phyloP scores from a whole-genome alignment of 2,329 filamentous ascomycete genomes.

The Aspergillus candidus region DNA sequence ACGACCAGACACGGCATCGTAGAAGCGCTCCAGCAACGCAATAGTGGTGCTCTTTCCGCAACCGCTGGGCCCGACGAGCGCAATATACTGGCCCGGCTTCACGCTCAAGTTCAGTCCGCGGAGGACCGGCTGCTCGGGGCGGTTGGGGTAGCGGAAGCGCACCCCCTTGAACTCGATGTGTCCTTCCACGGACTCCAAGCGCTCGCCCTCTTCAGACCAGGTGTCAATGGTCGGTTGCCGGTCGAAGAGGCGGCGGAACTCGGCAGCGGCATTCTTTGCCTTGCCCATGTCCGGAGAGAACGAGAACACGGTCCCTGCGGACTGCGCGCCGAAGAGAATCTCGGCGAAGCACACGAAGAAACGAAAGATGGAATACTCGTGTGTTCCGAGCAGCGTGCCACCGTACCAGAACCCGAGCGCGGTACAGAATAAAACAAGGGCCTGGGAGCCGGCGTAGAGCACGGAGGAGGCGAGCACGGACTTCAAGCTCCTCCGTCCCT shows the following conservation, averaged over 20 bases:
- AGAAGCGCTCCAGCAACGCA: constrained; percentile 86
- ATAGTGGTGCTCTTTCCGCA: constrained; percentile 95
- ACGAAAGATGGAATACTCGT: constrained; percentile 71
- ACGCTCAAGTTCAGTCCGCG: constrained; percentile 63
- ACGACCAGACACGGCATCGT: constrained; percentile 75
- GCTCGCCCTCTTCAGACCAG: constrained; percentile 66
- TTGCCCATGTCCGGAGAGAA: constrained; percentile 93
- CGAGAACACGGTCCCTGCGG: constrained; percentile 80
- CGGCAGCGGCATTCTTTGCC: constrained; percentile 73
- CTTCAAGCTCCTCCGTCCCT: constrained; percentile 61
- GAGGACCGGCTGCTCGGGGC: constrained; percentile 86
- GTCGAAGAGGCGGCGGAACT: constrained; percentile 80
- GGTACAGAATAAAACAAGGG: constrained; percentile 73
- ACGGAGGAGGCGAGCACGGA: constrained; percentile 71
- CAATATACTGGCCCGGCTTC: constrained; percentile 48
- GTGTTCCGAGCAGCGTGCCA: constrained; percentile 63
- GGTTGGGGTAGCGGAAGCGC: constrained; percentile 88
- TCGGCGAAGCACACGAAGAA: constrained; percentile 90
- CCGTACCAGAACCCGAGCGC: constrained; percentile 93
- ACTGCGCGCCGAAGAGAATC: constrained; percentile 87
- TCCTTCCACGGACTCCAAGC: constrained; percentile 61
- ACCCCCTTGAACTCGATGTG: constrained; percentile 85
- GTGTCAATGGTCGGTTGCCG: constrained; percentile 74
- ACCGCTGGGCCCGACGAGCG: constrained; percentile 86
- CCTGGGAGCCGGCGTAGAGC: constrained; percentile 80